Evolutionary conservation across 352 stramenopile species (phyloP).

Genomic region (Thalassiosira sp.): DNA sequence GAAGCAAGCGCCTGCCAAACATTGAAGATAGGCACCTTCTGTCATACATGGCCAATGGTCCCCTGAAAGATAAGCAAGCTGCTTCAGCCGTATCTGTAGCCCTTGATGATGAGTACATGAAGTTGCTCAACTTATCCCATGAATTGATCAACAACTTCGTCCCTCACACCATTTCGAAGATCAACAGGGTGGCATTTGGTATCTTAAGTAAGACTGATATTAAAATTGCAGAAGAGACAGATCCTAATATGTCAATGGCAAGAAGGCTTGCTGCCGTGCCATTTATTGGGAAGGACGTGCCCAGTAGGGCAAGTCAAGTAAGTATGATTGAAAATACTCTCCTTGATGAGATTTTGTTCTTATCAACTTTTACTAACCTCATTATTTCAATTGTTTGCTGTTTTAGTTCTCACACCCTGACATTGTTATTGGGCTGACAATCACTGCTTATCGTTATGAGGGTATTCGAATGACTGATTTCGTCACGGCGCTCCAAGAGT

Average conservation of each 20-base stretch:
- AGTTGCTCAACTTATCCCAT: slow-evolving; percentile 97
- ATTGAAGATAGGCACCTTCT: slow-evolving; percentile 86
- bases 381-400: too few species aligned
- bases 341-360: too few species aligned
- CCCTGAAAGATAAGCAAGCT: slow-evolving; percentile 84
- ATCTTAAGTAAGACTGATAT: slow-evolving; percentile 88
- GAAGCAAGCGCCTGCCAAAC: slow-evolving; percentile 91
- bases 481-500: slow-evolving; percentile 78
- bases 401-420: slow-evolving; percentile 99
- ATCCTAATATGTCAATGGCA: slow-evolving; percentile 92
- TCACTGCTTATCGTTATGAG: slow-evolving; percentile 90
- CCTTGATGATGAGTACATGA: slow-evolving; percentile 90
- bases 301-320: slow-evolving; percentile 96
- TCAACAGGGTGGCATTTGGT: slow-evolving; percentile 98
- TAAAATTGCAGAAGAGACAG: slow-evolving; percentile 79
- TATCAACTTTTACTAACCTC: too few species aligned
- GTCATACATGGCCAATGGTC: slow-evolving; percentile 85
- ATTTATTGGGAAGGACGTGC: slow-evolving; percentile 99
- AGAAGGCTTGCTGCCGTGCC: slow-evolving; percentile 95
- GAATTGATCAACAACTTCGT: slow-evolving; percentile 97
- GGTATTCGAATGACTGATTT: slow-evolving; percentile 87
- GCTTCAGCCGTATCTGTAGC: slow-evolving; percentile 81
- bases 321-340: too few species aligned
- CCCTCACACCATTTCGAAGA: slow-evolving; percentile 98
- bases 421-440: slow-evolving; percentile 89